A percentile compares a stretch with the other conserved stretches of the same genome.
These are phyloP conservation scores for Exophiala sideris DNA, from an alignment of 2,329 filamentous ascomycete species.

Conservation along the genomic window DNA sequence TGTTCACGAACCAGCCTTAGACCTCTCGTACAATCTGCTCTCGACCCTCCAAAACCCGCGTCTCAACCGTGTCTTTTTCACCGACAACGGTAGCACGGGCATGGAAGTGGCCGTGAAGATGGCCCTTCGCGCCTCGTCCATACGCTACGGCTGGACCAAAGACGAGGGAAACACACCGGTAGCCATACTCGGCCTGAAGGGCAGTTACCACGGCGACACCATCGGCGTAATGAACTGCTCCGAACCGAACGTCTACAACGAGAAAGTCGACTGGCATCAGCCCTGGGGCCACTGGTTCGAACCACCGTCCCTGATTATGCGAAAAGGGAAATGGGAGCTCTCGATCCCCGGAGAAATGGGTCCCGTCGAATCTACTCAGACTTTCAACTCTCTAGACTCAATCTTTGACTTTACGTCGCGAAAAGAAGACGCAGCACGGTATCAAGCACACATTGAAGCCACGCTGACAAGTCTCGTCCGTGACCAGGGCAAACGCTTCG, in stretches of 20 bases:
- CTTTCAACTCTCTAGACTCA: conserved; percentile 50
- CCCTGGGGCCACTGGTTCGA: conserved; percentile 79
- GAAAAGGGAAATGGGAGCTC: conserved; percentile 59
- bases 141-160: conserved; percentile 61
- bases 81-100: conserved; percentile 79
- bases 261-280: conserved; percentile 82
- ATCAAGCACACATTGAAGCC: conserved; percentile 57
- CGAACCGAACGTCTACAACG: conserved; percentile 73
- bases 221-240: conserved; percentile 85
- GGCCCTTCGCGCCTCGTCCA: conserved; percentile 67
- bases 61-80: conserved; percentile 71
- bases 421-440: conserved; percentile 49
- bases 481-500: conserved; percentile 63
- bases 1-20: conserved; percentile 73
- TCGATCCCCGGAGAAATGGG: conserved; percentile 15
- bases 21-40: conserved; percentile 64
- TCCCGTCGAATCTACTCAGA: conserved; percentile 27
- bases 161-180: conserved; percentile 55
- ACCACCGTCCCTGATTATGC: conserved; percentile 68
- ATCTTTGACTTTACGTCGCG: conserved; percentile 60
- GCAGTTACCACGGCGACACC: conserved; percentile 82
- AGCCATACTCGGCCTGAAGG: conserved; percentile 69
- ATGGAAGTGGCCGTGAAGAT: conserved; percentile 84
- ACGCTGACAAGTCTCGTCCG: conserved; percentile 54
- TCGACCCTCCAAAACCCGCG: conserved; percentile 60